Percentiles rank a stretch among this genome's conserved stretches.
Evolutionary conservation across 163 green algal genomes (phyloP).

Genomic region (Chlamydomonas reinhardtii): DNA sequence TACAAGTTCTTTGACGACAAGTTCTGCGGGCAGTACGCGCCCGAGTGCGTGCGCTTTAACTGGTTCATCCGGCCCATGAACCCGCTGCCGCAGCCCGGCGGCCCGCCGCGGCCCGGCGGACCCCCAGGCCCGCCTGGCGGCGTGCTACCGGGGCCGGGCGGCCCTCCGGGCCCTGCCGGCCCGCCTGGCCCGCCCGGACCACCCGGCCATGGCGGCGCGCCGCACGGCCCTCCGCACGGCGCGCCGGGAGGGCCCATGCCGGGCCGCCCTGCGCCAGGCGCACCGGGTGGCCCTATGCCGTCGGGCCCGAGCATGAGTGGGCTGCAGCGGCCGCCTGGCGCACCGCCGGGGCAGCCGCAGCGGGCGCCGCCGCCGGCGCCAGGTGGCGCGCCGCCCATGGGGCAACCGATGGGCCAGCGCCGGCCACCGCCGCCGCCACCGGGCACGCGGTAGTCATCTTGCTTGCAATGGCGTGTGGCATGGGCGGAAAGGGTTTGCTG

Average conservation of each 20-base stretch:
- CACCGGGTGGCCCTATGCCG: not conserved
- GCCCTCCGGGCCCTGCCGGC: not conserved
- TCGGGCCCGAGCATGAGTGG: conserved; percentile 12
- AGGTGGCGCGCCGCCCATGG: conserved; percentile 2
- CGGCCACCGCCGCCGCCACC: conserved; percentile 36
- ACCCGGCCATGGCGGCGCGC: not conserved
- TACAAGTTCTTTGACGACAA: conserved; percentile 33
- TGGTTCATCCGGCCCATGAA: conserved; percentile 38
- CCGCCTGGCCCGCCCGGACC: no score
- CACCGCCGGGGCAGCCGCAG: not conserved
- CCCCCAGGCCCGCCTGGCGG: not conserved
- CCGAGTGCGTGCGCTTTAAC: conserved; percentile 36
- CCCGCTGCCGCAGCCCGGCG: not conserved
- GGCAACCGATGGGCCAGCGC: conserved; percentile 35
- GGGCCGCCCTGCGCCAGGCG: no score
- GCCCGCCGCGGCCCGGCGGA: not conserved
- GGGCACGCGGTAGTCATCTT: not conserved
- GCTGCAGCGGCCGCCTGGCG: conserved; percentile 17
- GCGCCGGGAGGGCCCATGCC: no score
- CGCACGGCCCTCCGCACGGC: not conserved
- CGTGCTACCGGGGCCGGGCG: not conserved
- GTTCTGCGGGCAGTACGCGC: conserved; percentile 40
- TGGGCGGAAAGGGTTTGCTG: no score
- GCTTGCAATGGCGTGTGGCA: not conserved
- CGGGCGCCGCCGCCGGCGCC: conserved; percentile 3